Evolutionary conservation across 306 rosid genomes (phyloP), one percentile per base, ranked within the genome.

Genomic region (Fragaria nilgerrensis): DNA sequence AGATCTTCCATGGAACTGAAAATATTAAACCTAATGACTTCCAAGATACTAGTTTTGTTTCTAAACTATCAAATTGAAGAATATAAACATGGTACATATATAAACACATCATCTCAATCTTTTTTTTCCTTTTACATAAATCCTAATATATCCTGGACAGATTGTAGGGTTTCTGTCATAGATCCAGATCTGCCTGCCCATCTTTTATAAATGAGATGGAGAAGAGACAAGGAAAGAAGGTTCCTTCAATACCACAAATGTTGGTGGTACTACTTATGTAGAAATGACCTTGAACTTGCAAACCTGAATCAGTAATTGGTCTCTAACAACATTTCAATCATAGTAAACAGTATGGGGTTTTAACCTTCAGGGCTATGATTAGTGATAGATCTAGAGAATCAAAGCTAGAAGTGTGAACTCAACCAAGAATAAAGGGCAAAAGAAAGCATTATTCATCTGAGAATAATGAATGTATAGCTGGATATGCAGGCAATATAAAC

Each of bases 161-260:
- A 64, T 12, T 64, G 43, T 32, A 64, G 69, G 67, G 23, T 64
- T 29, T 64, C 45, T 64, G 23, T 64, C 69, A 64, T 7, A 34
- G 69, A 34, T 64, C 22, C 44, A 64, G 69, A 64, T 64, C 69
- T 64, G 23, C 22, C 45, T 64, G 69, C 2, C 69, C 44, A 64
- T 64, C 25, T 64, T 64, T 64, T 64, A 32, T 32, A 63, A 63
- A 32, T 63, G 43, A 34, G 19, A 64, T 34, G 67, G 23, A 3
- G 45, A 64, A 58, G n/a, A 23, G 64, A 23, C 64, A 23, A 10
- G 34, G 32, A 22, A 56, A 5, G 67, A 62, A 29, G 67, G 3
- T 62, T 62, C 67, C 67, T 27, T 5, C 41, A 27, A 27, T 62
- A 62, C 67, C 20, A 27, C 16, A 27, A 61, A 13, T 61, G 67